Base-by-base conservation (phyloP, 2,329 filamentous ascomycete genomes). In the Emergomyces africanus region DNA sequence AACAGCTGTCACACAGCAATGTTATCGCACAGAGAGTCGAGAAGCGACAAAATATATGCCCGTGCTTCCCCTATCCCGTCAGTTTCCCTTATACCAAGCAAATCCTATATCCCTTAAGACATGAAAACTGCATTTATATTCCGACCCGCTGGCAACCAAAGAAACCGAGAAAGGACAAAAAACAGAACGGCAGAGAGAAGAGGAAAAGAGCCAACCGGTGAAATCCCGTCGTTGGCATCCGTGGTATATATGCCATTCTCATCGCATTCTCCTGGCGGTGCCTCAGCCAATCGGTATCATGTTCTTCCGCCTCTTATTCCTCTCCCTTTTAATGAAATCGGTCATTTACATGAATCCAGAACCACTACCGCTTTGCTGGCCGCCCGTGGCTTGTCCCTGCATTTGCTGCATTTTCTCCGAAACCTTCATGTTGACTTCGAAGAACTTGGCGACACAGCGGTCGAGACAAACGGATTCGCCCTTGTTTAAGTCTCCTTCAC, bases 391-490 rank as follows among this genome's bases (percentile, higher is more conserved):
- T 76, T 95, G 88, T 64, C 86, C 84, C 78, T 96, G 90, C 84
- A 97, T 89, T 78, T 95, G 89, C 77, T 96, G 90, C 85, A 97
- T 90, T 78, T 95, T 89, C 78, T 97, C 91, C 69, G 88, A 92
- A 61, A 97, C 89, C 81, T 96, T 97, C 80, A 96, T 85, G 75
- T 96, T 95, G 70, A 96, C 91, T 68, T 97, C 92, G 78, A 99
- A 96, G 81, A 97, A 99, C 80, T 99, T 99, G 71, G 88, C 83
- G 60, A 95, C 89, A 78, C 95, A 99, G 70, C 94, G 89, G 79
- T 99, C 94, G 67, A 99, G 85, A 79, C 95, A 99, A 68, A 99
- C 94, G 67, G 88, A 90, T 78, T 99, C 94, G 81, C 91, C 95
- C 80, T 99, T 99, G 84, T 96, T 96, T 70, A 99, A 85, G 68